Conservation (phyloP, 208 protist genomes). For the Perkinsela sp. region DNA sequence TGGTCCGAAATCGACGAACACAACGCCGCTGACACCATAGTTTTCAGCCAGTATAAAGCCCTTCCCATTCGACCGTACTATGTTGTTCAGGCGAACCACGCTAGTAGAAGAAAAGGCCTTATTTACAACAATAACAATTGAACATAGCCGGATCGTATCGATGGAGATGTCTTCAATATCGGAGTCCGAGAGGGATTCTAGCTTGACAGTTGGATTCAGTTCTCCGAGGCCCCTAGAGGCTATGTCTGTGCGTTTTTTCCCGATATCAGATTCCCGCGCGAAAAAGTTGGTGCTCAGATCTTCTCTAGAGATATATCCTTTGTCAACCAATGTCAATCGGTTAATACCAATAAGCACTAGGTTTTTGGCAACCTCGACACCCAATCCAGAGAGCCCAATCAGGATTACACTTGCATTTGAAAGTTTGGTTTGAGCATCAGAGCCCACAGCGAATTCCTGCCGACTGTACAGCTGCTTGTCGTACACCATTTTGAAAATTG, state of each 20-base stretch:
- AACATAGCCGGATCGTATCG: not conserved
- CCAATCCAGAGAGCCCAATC: slow-evolving; percentile 34
- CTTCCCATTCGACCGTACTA: not conserved
- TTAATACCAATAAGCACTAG: slow-evolving; percentile 44
- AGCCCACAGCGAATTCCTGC: slow-evolving; percentile 63
- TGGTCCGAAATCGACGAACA: slow-evolving; percentile 48
- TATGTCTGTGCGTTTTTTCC: slow-evolving; percentile 13
- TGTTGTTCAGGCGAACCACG: not conserved
- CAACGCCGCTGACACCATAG: slow-evolving; percentile 25
- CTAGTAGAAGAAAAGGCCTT: not conserved
- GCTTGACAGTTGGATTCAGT: slow-evolving; percentile 52
- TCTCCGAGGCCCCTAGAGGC: slow-evolving; percentile 29
- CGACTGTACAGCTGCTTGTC: slow-evolving; percentile 54
- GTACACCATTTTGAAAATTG: not conserved
- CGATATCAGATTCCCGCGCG: slow-evolving; percentile 16
- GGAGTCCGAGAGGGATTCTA: slow-evolving; percentile 3
- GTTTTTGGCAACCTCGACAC: slow-evolving; percentile 65
- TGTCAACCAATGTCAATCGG: slow-evolving; percentile 25
- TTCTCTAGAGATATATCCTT: slow-evolving; percentile 6
- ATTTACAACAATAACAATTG: not conserved
- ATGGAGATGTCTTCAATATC: not conserved
- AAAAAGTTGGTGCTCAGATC: slow-evolving; percentile 62
- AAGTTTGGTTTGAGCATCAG: slow-evolving; percentile 55
- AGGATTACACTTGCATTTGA: slow-evolving; percentile 42
- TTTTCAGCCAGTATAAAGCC: slow-evolving; percentile 11